Evolutionary conservation across 202 grass and related monocot species (phyloP).

Genomic region (Thinopyrum obtusiflorum): DNA sequence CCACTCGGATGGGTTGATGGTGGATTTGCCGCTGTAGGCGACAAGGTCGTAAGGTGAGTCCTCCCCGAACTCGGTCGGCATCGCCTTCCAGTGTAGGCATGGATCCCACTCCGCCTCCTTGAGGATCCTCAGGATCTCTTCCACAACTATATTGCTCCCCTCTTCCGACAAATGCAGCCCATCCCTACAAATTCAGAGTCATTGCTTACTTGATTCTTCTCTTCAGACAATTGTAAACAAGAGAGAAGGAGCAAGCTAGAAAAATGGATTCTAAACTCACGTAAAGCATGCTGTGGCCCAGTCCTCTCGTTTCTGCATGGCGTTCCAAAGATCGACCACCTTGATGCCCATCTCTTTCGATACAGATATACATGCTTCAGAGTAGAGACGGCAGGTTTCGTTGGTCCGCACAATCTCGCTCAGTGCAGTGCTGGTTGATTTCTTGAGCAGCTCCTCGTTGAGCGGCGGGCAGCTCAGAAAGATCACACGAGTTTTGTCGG

Average conservation of each 20-base stretch:
- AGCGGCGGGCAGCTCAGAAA: constrained; percentile 86
- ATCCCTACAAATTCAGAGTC: neutral
- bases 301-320: constrained; percentile 58
- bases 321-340: constrained; percentile 76
- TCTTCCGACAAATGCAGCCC: constrained; percentile 81
- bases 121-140: constrained; percentile 66
- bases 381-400: constrained; percentile 63
- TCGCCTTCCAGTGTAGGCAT: constrained; percentile 70
- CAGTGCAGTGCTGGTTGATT: constrained; percentile 41
- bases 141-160: constrained; percentile 73
- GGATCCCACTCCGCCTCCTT: constrained; percentile 90
- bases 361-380: constrained; percentile 63
- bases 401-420: constrained; percentile 72
- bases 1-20: constrained; percentile 69
- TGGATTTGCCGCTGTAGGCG: constrained; percentile 54
- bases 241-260: neutral
- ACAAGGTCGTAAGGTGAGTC: constrained; percentile 77
- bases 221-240: constrained; percentile 18
- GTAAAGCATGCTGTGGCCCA: constrained; percentile 70
- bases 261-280: constrained; percentile 37
- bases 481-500: constrained; percentile 63
- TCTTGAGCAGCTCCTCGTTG: constrained; percentile 67
- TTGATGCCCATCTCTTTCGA: constrained; percentile 82
- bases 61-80: constrained; percentile 73
- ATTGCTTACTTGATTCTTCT: neutral